phyloP scores from a whole-genome alignment of 2,329 filamentous ascomycete genomes.

The Bipolaris victoriae region DNA sequence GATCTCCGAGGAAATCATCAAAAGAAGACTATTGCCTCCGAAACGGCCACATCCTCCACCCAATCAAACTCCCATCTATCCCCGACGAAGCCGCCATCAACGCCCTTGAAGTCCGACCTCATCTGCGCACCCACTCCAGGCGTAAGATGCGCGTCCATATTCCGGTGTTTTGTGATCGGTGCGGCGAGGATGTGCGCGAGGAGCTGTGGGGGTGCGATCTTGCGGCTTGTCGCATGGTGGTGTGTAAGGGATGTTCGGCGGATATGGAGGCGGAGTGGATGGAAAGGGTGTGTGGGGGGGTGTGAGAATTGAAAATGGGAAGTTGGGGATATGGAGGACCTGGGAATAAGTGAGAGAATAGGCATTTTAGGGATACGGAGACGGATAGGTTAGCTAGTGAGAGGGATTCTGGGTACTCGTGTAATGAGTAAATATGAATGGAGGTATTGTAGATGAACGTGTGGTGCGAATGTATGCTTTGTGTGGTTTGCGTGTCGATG shows the following conservation, averaged over 20 bases:
- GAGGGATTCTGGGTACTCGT: too few species aligned
- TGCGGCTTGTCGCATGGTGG: slow-evolving; percentile 23
- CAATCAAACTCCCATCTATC: slow-evolving; percentile 21
- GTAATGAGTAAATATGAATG: too few species aligned
- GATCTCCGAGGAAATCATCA: neutral
- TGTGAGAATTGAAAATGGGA: neutral
- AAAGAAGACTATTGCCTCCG: slow-evolving; percentile 30
- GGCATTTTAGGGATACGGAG: neutral
- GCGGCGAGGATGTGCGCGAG: slow-evolving; percentile 21
- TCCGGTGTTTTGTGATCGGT: slow-evolving; percentile 27
- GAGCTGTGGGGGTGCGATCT: slow-evolving; percentile 32
- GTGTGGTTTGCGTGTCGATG: too few species aligned
- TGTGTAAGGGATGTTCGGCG: slow-evolving; percentile 27
- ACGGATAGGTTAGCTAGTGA: neutral
- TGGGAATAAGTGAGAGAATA: neutral
- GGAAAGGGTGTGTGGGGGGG: slow-evolving; percentile 11
- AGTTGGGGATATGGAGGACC: neutral
- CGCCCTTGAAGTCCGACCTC: slow-evolving; percentile 24
- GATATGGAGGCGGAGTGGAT: slow-evolving; percentile 27
- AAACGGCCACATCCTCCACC: slow-evolving; percentile 31
- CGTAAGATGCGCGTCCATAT: slow-evolving; percentile 26
- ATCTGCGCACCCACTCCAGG: slow-evolving; percentile 17
- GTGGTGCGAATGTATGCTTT: too few species aligned
- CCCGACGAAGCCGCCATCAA: slow-evolving; percentile 27
- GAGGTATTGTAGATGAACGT: too few species aligned